Percentiles rank a stretch among this genome's conserved stretches.
These are phyloP conservation scores for Leccinum disarticulatum DNA, from an alignment of 768 basidiomycete species.

Conservation along the genomic window DNA sequence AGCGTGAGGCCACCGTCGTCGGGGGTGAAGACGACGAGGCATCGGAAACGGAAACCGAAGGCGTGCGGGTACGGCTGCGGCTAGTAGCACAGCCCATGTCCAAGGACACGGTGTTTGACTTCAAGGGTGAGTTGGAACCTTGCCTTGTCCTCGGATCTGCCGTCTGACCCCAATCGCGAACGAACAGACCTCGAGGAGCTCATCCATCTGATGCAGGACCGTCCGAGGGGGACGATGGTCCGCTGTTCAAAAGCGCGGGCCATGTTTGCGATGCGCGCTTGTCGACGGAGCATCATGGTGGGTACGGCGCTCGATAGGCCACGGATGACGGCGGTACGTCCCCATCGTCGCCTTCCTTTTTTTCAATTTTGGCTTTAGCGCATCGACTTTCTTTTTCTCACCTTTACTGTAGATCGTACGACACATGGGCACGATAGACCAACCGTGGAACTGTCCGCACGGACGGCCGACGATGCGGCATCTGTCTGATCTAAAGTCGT, in stretches of 20 bases:
- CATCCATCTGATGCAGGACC: slow-evolving; percentile 79
- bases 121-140: slow-evolving; percentile 58
- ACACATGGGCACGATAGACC: slow-evolving; percentile 83
- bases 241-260: slow-evolving; percentile 89
- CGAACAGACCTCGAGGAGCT: slow-evolving; percentile 86
- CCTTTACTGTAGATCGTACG: slow-evolving; percentile 60
- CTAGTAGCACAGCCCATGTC: slow-evolving; percentile 86
- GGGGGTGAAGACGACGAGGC: not conserved
- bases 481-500: slow-evolving; percentile 50
- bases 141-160: accelerated
- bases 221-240: slow-evolving; percentile 77
- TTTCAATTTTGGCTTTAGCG: not conserved
- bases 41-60: not conserved
- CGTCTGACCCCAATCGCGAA: too few relatives aligned
- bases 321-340: slow-evolving; percentile 75
- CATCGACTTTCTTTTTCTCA: too few relatives aligned
- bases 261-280: slow-evolving; percentile 98
- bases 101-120: slow-evolving; percentile 86
- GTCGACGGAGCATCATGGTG: slow-evolving; percentile 95
- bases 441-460: slow-evolving; percentile 89
- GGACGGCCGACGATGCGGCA: slow-evolving; percentile 84
- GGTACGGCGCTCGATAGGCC: slow-evolving; percentile 74
- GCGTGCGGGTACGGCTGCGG: slow-evolving; percentile 43
- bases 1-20: slow-evolving; percentile 11
- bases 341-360: not conserved